phyloP scores from a whole-genome alignment of 179 eudicot genomes.

The Beta lomatogona region DNA sequence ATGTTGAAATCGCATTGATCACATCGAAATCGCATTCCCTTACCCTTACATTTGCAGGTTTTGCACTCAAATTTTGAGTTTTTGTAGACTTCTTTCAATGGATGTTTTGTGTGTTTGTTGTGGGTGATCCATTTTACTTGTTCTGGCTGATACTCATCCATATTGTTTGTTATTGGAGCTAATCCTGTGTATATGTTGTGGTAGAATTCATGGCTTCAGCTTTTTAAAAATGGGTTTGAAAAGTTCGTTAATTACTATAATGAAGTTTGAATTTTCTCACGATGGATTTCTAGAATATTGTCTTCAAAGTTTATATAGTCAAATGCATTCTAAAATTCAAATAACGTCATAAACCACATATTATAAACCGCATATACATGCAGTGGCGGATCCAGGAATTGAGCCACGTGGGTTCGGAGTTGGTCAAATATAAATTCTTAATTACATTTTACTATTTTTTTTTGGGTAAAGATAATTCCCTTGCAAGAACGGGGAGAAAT shows the following conservation, averaged over 20 bases:
- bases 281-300: not conserved
- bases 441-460: too few species aligned
- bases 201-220: not conserved
- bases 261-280: not conserved
- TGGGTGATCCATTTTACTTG: slow-evolving; percentile 9
- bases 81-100: slow-evolving; percentile 30
- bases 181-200: not conserved
- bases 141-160: slow-evolving; percentile 3
- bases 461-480: too few species aligned
- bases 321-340: not conserved
- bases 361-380: too few species aligned
- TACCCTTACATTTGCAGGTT: slow-evolving; percentile 10
- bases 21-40: slow-evolving; percentile 14
- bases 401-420: too few species aligned
- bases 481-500: too few species aligned
- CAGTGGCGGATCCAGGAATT: too few species aligned
- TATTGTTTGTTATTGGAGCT: not conserved
- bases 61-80: slow-evolving; percentile 26
- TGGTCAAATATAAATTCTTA: too few species aligned
- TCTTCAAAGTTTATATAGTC: not conserved
- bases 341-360: too few species aligned
- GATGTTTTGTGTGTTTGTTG: slow-evolving; percentile 23
- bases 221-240: not conserved
- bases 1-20: slow-evolving; percentile 20
- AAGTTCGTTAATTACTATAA: not conserved